Evolutionary conservation across 2,329 filamentous ascomycete species (phyloP).

Genomic region (Raffaelea deltoideospora): DNA sequence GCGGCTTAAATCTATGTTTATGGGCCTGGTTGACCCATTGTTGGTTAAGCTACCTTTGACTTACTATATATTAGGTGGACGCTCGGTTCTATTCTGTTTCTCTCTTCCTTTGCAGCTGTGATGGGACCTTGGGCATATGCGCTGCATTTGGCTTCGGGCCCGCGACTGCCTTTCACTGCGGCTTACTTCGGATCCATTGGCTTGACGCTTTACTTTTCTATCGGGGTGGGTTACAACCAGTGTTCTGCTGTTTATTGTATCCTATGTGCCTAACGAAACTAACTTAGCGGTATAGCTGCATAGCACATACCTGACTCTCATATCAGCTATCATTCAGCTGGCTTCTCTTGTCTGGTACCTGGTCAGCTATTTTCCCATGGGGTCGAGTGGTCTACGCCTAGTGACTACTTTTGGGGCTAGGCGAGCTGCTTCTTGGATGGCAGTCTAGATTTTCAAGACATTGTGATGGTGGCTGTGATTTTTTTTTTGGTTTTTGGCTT

Average conservation of each 20-base stretch:
- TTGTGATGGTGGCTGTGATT: background rate
- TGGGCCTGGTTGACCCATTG: too few species aligned
- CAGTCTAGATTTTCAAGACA: too few species aligned
- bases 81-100: constrained; percentile 77
- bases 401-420: constrained; percentile 75
- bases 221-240: constrained; percentile 57
- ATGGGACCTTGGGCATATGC: constrained; percentile 80
- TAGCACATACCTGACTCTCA: constrained; percentile 68
- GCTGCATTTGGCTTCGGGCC: constrained; percentile 68
- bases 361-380: constrained; percentile 97
- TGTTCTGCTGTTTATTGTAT: background rate
- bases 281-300: constrained; percentile 44
- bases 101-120: constrained; percentile 82
- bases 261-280: constrained; percentile 8
- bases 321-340: constrained; percentile 73
- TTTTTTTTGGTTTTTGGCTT: background rate
- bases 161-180: constrained; percentile 80
- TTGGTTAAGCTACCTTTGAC: too few species aligned
- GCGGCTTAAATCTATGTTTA: too few species aligned
- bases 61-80: too few species aligned
- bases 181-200: constrained; percentile 90
- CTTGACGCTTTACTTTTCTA: constrained; percentile 79
- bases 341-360: constrained; percentile 81
- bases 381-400: constrained; percentile 71
- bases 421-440: constrained; percentile 79